Conservation (phyloP, 2,329 filamentous ascomycete genomes). For the Colletotrichum spaethianum region DNA sequence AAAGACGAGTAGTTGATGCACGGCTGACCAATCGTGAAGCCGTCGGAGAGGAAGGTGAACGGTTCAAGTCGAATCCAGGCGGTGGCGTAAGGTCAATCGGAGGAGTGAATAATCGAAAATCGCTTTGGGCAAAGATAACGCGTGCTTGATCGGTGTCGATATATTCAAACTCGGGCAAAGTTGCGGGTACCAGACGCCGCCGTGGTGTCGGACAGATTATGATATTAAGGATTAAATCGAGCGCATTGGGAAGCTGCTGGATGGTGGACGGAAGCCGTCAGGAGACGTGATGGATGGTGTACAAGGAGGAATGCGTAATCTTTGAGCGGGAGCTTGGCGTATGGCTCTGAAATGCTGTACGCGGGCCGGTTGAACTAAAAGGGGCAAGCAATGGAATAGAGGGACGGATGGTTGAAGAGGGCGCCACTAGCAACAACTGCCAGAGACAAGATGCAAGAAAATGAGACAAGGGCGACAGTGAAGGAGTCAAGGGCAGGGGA, state of each 20-base stretch:
- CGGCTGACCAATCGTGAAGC: neutral
- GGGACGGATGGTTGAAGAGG: constrained; percentile 11
- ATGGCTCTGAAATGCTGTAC: constrained; percentile 35
- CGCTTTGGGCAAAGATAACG: neutral
- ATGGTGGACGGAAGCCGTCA: constrained; percentile 11
- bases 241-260: constrained; percentile 29
- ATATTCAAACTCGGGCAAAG: constrained; percentile 1
- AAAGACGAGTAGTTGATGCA: neutral
- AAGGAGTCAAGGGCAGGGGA: constrained; percentile 6
- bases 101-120: neutral
- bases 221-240: constrained; percentile 41
- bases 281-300: constrained; percentile 9
- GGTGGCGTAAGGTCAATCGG: constrained; percentile 4
- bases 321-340: constrained; percentile 29
- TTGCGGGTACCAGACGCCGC: constrained; percentile 42
- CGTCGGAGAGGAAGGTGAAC: neutral
- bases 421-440: constrained; percentile 30
- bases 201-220: constrained; percentile 38
- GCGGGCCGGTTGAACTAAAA: constrained; percentile 36
- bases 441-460: constrained; percentile 40
- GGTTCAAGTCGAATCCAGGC: neutral
- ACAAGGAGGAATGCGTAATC: constrained; percentile 37
- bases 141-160: constrained; percentile 6
- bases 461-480: constrained; percentile 34
- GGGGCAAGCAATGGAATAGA: constrained; percentile 35